Percentiles rank a stretch among this genome's conserved stretches.
These are phyloP conservation scores for Firmiana major DNA, from an alignment of 345 rosid genomes.

Conservation along the genomic window DNA sequence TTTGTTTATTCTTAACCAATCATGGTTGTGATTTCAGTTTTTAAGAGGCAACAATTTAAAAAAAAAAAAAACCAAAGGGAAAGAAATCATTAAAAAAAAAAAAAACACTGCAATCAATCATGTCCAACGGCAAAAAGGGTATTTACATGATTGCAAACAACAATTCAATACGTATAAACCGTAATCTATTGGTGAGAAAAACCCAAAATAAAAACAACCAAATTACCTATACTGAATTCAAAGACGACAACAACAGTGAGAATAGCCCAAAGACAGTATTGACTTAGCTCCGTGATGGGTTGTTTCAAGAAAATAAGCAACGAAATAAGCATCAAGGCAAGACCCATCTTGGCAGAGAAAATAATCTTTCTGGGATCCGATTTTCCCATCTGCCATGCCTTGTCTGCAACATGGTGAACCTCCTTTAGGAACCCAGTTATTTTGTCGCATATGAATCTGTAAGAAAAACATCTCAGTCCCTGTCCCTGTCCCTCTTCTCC, in stretches of 20 bases:
- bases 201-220: neutral
- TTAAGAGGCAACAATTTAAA: neutral
- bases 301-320: conserved; percentile 61
- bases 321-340: conserved; percentile 71
- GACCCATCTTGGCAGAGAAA: conserved; percentile 80
- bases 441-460: conserved; percentile 24
- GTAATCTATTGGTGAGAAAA: neutral
- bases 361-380: conserved; percentile 87
- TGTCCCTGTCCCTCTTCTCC: conserved; percentile 5
- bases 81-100: neutral
- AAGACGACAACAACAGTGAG: conserved; percentile 91
- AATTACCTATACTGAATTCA: conserved; percentile 85
- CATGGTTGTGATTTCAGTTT: neutral
- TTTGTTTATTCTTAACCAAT: neutral
- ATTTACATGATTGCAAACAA: neutral
- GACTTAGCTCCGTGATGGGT: conserved; percentile 55
- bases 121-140: neutral
- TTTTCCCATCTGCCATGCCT: conserved; percentile 66
- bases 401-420: conserved; percentile 35
- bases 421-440: conserved; percentile 24
- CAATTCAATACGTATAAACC: neutral
- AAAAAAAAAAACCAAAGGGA: neutral
- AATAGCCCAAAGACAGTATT: conserved; percentile 84
- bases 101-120: neutral
- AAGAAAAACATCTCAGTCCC: conserved; percentile 32